Evolutionary conservation across 495 filamentous ascomycete species (phyloP), one percentile per base, ranked within the genome.

Genomic region (Rusavskia elegans): DNA sequence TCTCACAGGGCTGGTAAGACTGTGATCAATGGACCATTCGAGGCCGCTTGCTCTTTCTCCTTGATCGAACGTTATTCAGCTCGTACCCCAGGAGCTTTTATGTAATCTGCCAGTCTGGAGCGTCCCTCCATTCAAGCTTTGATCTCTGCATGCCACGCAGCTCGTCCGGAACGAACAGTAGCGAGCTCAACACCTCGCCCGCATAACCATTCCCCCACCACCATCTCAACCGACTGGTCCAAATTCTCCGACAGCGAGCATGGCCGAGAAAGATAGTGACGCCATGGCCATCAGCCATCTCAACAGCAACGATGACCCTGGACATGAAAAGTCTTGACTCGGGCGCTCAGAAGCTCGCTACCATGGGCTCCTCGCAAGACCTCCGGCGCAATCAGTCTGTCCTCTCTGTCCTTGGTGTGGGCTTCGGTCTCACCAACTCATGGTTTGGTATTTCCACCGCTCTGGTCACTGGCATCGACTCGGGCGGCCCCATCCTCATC

Each of bases 371-470:
- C 57, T 68, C 66, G 6, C 76, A 79, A 55, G 72, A 78, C 44
- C 66, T 81, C 64, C 64, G 70, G 50, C 71, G 78, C 51, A 79
- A 81, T 53, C 81, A 78, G 63, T 73, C 68, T 25, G 67, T 77
- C 52, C 69, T 74, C 59, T 74, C 73, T 5, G 66, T 82, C 17
- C 68, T 82, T 5, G 78, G 77, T 27, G 71, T 78, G 35, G 73
- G 76, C 32, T 82, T 81, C 67, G 75, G 72, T 25, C 69, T 83
- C 53, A 79, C 78, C 41, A 81, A 83, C 60, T 79, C 77, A 7
- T 82, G 79, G 79, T 79, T 78, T 57, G 79, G 73, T 36, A 78
- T 83, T 51, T 74, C 72, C 1, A 72, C 73, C 14, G 75, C 74
- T 16, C 58, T 83, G 39, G 67, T 76, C 44, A 79, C 78, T 3